phyloP scores from a whole-genome alignment of 768 basidiomycete genomes.

The Vararia minispora region DNA sequence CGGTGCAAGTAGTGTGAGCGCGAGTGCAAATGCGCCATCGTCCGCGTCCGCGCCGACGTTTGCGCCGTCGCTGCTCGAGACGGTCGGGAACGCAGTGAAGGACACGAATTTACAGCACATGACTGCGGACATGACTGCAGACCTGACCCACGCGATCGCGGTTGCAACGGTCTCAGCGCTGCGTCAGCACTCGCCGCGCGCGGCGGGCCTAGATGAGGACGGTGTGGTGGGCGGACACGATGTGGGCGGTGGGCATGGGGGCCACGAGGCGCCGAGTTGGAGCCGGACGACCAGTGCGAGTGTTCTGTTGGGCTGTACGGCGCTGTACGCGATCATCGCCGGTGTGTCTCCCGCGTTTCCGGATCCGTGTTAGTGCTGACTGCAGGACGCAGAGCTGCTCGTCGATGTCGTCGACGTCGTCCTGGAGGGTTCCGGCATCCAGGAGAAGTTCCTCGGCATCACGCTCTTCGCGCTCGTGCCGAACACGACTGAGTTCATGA shows the following conservation, averaged over 20 bases:
- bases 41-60: slow-evolving; percentile 25
- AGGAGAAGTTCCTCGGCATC: slow-evolving; percentile 95
- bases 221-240: slow-evolving; percentile 28
- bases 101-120: slow-evolving; percentile 41
- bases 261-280: slow-evolving; percentile 96
- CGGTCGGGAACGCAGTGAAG: slow-evolving; percentile 69
- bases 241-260: slow-evolving; percentile 53
- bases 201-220: slow-evolving; percentile 35
- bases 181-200: slow-evolving; percentile 60
- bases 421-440: slow-evolving; percentile 80
- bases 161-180: slow-evolving; percentile 89
- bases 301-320: slow-evolving; percentile 82
- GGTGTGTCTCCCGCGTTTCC: slow-evolving; percentile 43
- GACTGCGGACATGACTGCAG: slow-evolving; percentile 77
- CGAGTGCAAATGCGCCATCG: no score
- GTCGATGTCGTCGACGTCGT: slow-evolving; percentile 95
- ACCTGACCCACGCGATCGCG: slow-evolving; percentile 88
- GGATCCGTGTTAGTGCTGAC: not conserved
- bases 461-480: slow-evolving; percentile 96
- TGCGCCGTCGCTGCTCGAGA: slow-evolving; percentile 65
- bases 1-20: no score
- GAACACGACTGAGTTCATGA: slow-evolving; percentile 99
- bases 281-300: slow-evolving; percentile 83
- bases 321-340: slow-evolving; percentile 89
- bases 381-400: slow-evolving; percentile 59